These are phyloP conservation scores for Cytospora schulzeri DNA, from an alignment of 2,329 filamentous ascomycete genomes.

Conservation along the genomic window DNA sequence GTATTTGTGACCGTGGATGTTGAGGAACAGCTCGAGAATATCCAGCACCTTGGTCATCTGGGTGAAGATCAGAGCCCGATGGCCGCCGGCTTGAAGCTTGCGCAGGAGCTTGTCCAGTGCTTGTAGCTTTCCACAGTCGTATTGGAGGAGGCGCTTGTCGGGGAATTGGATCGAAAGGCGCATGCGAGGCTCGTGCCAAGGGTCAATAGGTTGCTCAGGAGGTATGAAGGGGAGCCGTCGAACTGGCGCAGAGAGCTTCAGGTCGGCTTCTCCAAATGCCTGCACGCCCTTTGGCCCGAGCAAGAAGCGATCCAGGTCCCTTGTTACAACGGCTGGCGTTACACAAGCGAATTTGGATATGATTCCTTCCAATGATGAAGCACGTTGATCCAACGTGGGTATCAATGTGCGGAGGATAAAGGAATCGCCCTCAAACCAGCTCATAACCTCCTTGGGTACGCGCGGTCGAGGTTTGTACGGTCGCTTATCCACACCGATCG, in stretches of 20 bases:
- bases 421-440: constrained; percentile 76
- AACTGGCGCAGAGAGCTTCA: constrained; percentile 59
- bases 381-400: constrained; percentile 73
- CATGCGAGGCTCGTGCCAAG: constrained; percentile 93
- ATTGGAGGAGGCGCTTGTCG: constrained; percentile 93
- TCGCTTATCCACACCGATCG: constrained; percentile 61
- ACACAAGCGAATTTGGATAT: constrained; percentile 91
- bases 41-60: constrained; percentile 99
- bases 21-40: constrained; percentile 95
- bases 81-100: constrained; percentile 83
- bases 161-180: constrained; percentile 94
- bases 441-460: constrained; percentile 63
- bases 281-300: constrained; percentile 63
- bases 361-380: constrained; percentile 69
- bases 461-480: constrained; percentile 63
- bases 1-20: constrained; percentile 97
- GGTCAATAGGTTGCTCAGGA: constrained; percentile 64
- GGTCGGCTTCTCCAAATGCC: constrained; percentile 58
- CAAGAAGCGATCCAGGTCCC: constrained; percentile 70
- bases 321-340: constrained; percentile 83
- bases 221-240: constrained; percentile 60
- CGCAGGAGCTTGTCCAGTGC: constrained; percentile 83
- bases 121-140: constrained; percentile 96
- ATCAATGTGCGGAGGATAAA: constrained; percentile 66
- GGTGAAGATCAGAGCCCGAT: constrained; percentile 95